phyloP scores from a whole-genome alignment of 2,329 filamentous ascomycete species.

The Aspergillus flavus region DNA sequence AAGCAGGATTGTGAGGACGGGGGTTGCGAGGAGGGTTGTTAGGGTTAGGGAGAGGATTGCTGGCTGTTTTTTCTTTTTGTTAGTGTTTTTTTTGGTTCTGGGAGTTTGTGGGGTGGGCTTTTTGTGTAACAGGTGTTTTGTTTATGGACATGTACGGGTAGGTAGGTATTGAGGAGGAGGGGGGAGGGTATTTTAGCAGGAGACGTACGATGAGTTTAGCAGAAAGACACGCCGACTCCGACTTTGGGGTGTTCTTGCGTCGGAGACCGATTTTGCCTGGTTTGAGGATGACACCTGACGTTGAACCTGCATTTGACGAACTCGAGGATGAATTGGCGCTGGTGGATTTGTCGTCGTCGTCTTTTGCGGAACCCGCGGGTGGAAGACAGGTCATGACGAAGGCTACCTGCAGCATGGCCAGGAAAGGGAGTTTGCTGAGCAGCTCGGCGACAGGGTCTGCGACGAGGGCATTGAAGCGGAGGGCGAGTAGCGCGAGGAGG shows the following conservation, averaged over 20 bases:
- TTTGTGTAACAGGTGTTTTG: background rate
- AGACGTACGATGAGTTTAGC: conserved; percentile 30
- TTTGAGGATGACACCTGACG: background rate
- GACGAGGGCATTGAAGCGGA: conserved; percentile 69
- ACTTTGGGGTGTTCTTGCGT: conserved; percentile 12
- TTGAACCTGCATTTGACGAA: no score
- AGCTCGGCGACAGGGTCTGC: conserved; percentile 69
- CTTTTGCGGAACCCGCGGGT: conserved; percentile 44
- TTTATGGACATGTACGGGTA: background rate
- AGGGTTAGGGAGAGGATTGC: conserved; percentile 68
- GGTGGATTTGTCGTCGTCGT: background rate
- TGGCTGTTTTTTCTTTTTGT: conserved; percentile 53
- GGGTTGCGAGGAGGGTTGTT: conserved; percentile 55
- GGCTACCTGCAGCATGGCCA: conserved; percentile 64
- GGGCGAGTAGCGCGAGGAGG: conserved; percentile 64
- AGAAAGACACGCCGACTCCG: conserved; percentile 6
- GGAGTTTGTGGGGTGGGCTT: background rate
- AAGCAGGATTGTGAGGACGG: conserved; percentile 63
- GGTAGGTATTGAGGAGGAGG: no score
- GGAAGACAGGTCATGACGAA: conserved; percentile 64
- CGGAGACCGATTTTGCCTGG: conserved; percentile 25
- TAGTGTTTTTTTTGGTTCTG: background rate
- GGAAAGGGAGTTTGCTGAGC: conserved; percentile 60
- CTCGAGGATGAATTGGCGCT: no score
- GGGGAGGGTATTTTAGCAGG: background rate